Evolutionary conservation across 2,329 filamentous ascomycete species (phyloP), one percentile per base, ranked within the genome.

Genomic region (Penicillium palitans): DNA sequence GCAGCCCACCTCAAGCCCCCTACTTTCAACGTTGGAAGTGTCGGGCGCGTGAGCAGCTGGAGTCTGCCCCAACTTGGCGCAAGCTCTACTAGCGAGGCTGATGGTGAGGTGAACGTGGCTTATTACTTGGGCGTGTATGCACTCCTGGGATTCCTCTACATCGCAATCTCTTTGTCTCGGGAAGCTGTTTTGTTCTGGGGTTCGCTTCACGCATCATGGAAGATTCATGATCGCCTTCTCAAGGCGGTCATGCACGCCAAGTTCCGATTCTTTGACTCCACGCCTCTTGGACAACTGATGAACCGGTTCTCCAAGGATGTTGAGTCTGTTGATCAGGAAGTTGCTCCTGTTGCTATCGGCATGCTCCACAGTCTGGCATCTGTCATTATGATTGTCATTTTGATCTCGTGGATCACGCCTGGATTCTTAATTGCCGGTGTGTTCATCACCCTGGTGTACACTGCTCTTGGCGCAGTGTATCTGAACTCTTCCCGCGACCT

Each of bases 261-360:
- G 72, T 98, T 99, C 81, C 92, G 90, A 72, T 99, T 99, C 79
- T 99, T 99, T 70, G 95, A 99, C 70, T 90, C 93, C 1, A 99
- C 95, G 0, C 95, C 95, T 2, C 84, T 98, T 0, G 95, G 95
- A 13, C 93, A 97, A 76, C 83, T 99, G 69, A 98, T 98, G 88
- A 99, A 99, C 76, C 87, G 95, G 21, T 99, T 99, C 78, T 98
- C 93, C 73, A 98, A 98, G 76, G 95, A 99, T 73, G 85, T 99
- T 15, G 93, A 99, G 74, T 87, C 92, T 12, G 84, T 99, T 21
- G 95, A 99, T 66, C 95, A 99, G 73, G 95, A 99, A 74, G 90
- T 99, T 58, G 93, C 95, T 0, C 91, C 93, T 2, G 87, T 96
- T 41, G 93, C 95, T 24, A 93, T 98, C 66, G 86, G 87, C 50